A percentile compares a stretch with the other conserved stretches of the same genome.
Evolutionary conservation across 1,284 basidiomycete species (phyloP).

Genomic region (Leccinum huronense): DNA sequence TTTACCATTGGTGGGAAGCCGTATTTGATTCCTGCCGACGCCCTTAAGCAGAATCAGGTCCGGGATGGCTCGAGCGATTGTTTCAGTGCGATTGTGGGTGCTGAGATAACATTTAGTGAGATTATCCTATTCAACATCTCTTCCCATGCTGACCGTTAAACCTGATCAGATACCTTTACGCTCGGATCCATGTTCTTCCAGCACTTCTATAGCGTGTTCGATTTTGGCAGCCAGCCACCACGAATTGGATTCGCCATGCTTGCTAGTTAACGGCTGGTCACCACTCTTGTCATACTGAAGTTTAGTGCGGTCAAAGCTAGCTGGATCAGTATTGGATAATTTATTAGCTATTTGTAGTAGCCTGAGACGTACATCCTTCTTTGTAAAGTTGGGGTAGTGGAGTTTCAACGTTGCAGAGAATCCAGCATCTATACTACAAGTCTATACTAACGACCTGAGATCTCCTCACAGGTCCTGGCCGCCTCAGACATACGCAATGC

Average conservation of each 20-base stretch:
- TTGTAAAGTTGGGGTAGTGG: constrained; percentile 33
- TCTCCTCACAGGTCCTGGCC: no score
- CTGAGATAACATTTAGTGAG: no score
- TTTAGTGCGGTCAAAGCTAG: no score
- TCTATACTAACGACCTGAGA: no score
- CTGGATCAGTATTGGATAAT: no score
- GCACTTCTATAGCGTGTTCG: background rate
- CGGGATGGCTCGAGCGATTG: background rate
- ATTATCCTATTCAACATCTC: background rate
- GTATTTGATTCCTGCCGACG: background rate
- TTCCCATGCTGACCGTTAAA: no score
- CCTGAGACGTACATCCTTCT: background rate
- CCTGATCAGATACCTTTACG: background rate
- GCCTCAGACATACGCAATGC: background rate
- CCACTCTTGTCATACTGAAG: no score
- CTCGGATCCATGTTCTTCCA: background rate
- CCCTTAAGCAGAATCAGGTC: background rate
- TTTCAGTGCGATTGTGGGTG: no score
- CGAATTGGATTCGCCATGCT: background rate
- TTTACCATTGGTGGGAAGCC: background rate
- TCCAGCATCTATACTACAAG: no score
- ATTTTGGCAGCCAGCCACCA: background rate
- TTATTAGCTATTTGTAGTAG: no score
- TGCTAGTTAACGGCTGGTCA: no score
- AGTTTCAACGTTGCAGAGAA: constrained; percentile 17